Base-by-base conservation (phyloP, 345 rosid species). In the Limnanthes douglasii region DNA sequence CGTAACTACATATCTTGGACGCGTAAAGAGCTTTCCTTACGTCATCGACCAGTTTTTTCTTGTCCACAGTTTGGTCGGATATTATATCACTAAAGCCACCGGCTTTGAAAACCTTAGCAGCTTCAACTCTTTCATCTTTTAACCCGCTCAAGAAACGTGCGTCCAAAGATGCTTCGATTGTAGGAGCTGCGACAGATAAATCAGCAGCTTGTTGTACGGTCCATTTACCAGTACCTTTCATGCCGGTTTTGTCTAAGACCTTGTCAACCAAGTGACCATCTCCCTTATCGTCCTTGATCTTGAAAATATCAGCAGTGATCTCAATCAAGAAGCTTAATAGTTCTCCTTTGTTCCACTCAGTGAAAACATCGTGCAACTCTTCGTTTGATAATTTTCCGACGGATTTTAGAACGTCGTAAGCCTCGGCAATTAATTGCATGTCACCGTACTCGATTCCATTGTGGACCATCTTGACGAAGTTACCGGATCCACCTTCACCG, bases 201-300 rank as follows among this genome's bases (percentile, higher is more conserved):
- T 88, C 95, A 31, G 97, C 97, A 12, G 97, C 97, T 64, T 88
- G 97, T 50, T 88, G 97, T 10, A 88, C 97, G 0, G 97, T 88
- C 97, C 97, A 82, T 64, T 88, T 82, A 2, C 97, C 95, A 3
- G 97, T 86, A 46, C 94, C 97, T 53, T 86, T 86, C 97, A 86
- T 86, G 23, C 97, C 95, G 0, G 93, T 82, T 70, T 82, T 88
- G 61, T 88, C 97, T 59, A 88, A 55, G 33, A 88, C 93, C 66
- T 88, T 82, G 46, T 82, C 97, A 35, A 82, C 97, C 64, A 88
- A 59, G 49, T 75, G 44, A 5, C 97, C 97, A 10, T 82, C 90
- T 24, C 76, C 93, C 61, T 71, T 75, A 15, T 78, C 90, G 28
- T 88, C 93, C 63, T 71, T 72, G 45, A 88, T 73, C 34, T 68